phyloP scores from a whole-genome alignment of 805 yeast genomes.

The Candida ponderosae region DNA sequence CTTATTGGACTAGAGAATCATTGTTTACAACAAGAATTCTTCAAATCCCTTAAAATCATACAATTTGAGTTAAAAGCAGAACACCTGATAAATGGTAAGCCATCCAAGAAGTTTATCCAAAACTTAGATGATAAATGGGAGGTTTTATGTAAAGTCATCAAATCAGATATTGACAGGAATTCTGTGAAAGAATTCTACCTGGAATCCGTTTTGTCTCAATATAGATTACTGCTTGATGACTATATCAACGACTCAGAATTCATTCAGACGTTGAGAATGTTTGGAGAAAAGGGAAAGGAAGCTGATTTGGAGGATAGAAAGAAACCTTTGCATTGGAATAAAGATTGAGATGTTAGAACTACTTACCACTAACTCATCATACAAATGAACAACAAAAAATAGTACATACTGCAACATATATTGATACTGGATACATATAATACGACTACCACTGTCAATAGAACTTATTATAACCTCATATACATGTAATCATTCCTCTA shows the following conservation, averaged over 20 bases:
- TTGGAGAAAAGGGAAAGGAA: slow-evolving; percentile 21
- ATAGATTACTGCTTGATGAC: slow-evolving; percentile 14
- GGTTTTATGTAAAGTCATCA: slow-evolving; percentile 20
- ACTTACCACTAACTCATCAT: too few relatives aligned
- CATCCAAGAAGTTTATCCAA: slow-evolving; percentile 13
- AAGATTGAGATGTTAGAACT: too few relatives aligned
- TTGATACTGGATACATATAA: too few relatives aligned
- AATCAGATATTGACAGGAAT: slow-evolving; percentile 17
- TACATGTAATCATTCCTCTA: too few relatives aligned
- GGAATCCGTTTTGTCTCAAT: slow-evolving; percentile 10
- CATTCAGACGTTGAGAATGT: slow-evolving; percentile 18
- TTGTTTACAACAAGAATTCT: too few relatives aligned
- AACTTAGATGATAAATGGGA: slow-evolving; percentile 25
- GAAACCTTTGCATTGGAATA: too few relatives aligned
- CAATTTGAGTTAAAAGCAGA: slow-evolving; percentile 31
- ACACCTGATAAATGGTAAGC: slow-evolving; percentile 28
- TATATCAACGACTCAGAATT: slow-evolving; percentile 14
- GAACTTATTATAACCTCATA: too few relatives aligned
- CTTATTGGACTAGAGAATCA: too few relatives aligned
- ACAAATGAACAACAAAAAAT: too few relatives aligned
- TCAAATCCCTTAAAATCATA: too few relatives aligned
- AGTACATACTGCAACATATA: too few relatives aligned
- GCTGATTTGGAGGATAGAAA: slow-evolving; percentile 6
- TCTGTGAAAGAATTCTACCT: slow-evolving; percentile 19
- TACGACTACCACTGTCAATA: too few relatives aligned